These are phyloP conservation scores for Macrophomina phaseolina DNA, from an alignment of 2,329 filamentous ascomycete species.

Conservation along the genomic window DNA sequence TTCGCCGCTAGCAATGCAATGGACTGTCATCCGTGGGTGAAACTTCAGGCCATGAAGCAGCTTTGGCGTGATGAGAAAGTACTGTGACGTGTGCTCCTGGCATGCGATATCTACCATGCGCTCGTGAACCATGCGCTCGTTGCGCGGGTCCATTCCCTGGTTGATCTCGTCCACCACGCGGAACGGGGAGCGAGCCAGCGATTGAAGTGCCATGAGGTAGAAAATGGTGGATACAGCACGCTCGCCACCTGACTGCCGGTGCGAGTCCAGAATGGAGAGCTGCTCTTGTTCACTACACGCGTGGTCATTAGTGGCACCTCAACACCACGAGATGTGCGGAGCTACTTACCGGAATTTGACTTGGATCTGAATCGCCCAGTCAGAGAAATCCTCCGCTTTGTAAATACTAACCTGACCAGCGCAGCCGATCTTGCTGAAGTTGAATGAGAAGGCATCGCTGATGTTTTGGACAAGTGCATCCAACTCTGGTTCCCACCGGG, in stretches of 20 bases:
- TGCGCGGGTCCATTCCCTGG: constrained; percentile 98
- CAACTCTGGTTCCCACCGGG: constrained; percentile 81
- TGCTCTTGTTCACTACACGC: constrained; percentile 72
- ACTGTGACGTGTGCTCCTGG: constrained; percentile 73
- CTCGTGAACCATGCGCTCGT: constrained; percentile 97
- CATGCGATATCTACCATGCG: constrained; percentile 98
- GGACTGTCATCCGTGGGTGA: constrained; percentile 86
- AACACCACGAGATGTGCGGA: background rate
- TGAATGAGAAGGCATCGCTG: constrained; percentile 88
- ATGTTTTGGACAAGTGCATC: constrained; percentile 80
- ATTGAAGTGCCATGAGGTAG: constrained; percentile 97
- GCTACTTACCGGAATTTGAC: constrained; percentile 84
- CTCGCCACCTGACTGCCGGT: constrained; percentile 95
- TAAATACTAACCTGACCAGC: constrained; percentile 87
- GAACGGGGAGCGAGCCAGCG: constrained; percentile 91
- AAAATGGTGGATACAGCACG: constrained; percentile 97
- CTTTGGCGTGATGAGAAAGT: constrained; percentile 98
- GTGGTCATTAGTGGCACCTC: constrained; percentile 26
- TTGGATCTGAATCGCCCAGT: constrained; percentile 91
- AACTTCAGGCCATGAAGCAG: constrained; percentile 85
- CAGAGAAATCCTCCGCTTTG: constrained; percentile 90
- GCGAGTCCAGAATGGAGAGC: constrained; percentile 83
- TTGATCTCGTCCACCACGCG: constrained; percentile 99
- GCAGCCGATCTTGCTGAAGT: constrained; percentile 92
- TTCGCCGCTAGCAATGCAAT: constrained; percentile 92